Evolutionary conservation across 805 yeast genomes (phyloP).

Genomic region (Candida verbasci): DNA sequence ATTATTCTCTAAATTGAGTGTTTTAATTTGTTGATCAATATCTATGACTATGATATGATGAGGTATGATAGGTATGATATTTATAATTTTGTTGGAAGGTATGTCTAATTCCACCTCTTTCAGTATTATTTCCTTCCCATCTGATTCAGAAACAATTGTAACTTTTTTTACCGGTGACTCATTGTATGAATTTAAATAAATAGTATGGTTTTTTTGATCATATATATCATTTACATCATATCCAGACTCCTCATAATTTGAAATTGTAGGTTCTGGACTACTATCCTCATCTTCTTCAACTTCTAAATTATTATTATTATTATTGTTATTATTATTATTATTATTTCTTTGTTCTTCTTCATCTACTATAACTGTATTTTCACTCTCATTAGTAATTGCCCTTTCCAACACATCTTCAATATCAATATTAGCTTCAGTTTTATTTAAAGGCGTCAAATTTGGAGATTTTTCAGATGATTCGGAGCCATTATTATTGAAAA

Average conservation of each 20-base stretch:
- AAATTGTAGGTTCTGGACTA: conserved; percentile 5
- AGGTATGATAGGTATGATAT: conserved; percentile 9
- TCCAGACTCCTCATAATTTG: conserved; percentile 5
- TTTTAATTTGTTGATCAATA: conserved; percentile 1
- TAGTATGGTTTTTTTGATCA: conserved; percentile 8
- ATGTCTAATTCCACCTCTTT: conserved; percentile 3
- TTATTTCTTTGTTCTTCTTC: conserved; percentile 3
- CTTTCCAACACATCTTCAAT: conserved; percentile 7
- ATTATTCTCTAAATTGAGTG: neutral
- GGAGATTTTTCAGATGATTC: conserved; percentile 1
- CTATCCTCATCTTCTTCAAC: neutral
- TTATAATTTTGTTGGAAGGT: conserved; percentile 4
- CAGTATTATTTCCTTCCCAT: neutral
- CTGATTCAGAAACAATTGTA: conserved; percentile 1
- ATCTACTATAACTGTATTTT: conserved; percentile 7
- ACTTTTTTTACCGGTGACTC: conserved; percentile 1
- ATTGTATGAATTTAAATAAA: conserved; percentile 9
- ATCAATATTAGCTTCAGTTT: neutral
- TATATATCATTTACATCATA: conserved; percentile 11
- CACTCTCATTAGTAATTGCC: conserved; percentile 7
- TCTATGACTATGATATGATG: conserved; percentile 6
- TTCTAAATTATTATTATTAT: conserved; percentile 1
- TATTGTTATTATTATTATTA: neutral
- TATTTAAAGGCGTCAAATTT: conserved; percentile 1
- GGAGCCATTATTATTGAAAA: conserved; percentile 2